Base-by-base conservation (phyloP, 768 basidiomycete species). In the Auricularia cornea region DNA sequence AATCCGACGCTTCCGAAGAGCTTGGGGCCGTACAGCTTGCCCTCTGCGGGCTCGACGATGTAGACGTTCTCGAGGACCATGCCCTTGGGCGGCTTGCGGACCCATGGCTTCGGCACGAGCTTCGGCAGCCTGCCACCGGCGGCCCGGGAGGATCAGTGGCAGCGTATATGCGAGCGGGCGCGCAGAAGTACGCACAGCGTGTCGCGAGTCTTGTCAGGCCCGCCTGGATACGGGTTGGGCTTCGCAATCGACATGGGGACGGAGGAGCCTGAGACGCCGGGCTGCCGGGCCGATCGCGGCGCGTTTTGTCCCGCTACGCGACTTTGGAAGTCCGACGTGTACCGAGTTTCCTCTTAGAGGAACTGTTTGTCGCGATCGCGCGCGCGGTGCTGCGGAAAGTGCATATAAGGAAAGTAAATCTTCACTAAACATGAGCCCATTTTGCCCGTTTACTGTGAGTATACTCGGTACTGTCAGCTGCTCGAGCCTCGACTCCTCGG, bases 51-150 rank as follows among this genome's bases (percentile, higher is more conserved):
- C 59, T 76, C 74, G 29, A 80, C 70, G 40, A 80, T 66, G 20
- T 65, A 65, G 12, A 70, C 74, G 64, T 78, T 78, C 23, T 65
- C 69, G 18, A 80, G 67, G 18, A 73, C 64, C 28, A 76, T 54
- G 11, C 64, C 65, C 2, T 69, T 66, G 0, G 75, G 67, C 0
- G 65, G 26, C 2, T 66, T 35, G 14, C 62, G 59, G 3, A 76
- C 32, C 78, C 78, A 79, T 14, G 78, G 78, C 64, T 76, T 77
- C n/a, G 70, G 51, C 8, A 66, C 69, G 30, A 75, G 70, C 26
- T 51, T 62, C 5, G 44, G 61, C 8, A 57, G 54, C 11, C 54
- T 57, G 28, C 16, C 44, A 14, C 10, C 6, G 10, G 11, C 11
- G 8, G 23, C 26, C 11, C 26, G 29, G 23, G 28, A 57, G 12